Conservation (phyloP, 225 moss, liverwort and hornwort species). For the Sphagnum tenellum region DNA sequence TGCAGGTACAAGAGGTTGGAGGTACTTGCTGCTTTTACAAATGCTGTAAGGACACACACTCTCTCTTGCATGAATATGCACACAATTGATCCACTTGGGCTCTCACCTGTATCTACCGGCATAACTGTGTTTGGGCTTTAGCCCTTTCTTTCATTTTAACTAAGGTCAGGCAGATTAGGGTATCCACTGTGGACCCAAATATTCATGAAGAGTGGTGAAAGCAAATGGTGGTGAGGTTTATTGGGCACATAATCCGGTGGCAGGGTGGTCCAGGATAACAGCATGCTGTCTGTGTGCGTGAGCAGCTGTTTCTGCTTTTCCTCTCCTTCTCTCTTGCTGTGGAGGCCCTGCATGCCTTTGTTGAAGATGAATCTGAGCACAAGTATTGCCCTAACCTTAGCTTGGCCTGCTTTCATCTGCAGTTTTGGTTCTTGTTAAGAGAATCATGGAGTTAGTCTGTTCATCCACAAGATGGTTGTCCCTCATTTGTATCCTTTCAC, state of each 20-base stretch:
- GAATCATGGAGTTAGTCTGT: too few species aligned
- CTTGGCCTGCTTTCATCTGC: too few species aligned
- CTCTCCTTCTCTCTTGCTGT: conserved; percentile 93
- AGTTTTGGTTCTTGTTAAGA: too few species aligned
- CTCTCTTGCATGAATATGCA: too few species aligned
- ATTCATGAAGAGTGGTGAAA: neutral
- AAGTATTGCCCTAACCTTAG: conserved; percentile 24
- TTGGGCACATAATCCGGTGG: conserved; percentile 65
- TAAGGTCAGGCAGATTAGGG: too few species aligned
- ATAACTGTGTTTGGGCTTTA: too few species aligned
- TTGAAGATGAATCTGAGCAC: conserved; percentile 85
- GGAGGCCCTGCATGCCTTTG: conserved; percentile 90
- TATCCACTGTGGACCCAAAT: neutral
- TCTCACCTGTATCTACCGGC: too few species aligned
- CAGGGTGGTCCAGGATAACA: conserved; percentile 77
- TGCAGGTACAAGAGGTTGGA: conserved; percentile 79
- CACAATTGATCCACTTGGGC: too few species aligned
- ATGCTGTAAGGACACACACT: conserved; percentile 42
- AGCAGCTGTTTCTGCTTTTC: conserved; percentile 93
- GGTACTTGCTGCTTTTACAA: conserved; percentile 86
- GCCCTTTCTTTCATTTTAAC: neutral
- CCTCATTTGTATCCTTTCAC: neutral
- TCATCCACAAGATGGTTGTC: too few species aligned
- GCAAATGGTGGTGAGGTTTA: conserved; percentile 39
- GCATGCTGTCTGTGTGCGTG: conserved; percentile 79